Percentiles rank a stretch among this genome's conserved stretches.
These are phyloP conservation scores for Colletotrichum lini DNA, from an alignment of 2,329 filamentous ascomycete species.

Conservation along the genomic window DNA sequence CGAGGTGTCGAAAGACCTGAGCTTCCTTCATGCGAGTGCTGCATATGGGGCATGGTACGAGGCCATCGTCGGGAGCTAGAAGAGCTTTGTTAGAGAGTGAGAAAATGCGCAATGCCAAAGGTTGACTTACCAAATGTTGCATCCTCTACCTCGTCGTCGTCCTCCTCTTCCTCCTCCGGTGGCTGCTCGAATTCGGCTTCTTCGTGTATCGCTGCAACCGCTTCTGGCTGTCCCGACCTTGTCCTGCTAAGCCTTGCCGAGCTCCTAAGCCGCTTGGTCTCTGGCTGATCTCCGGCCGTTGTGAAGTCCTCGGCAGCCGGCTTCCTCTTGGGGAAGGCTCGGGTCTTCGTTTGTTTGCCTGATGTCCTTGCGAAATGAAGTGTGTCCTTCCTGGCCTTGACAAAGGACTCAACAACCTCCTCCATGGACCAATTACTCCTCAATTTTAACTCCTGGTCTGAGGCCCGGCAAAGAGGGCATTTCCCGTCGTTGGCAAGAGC, in stretches of 20 bases:
- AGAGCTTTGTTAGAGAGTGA: slow-evolving; percentile 37
- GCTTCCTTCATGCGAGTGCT: slow-evolving; percentile 82
- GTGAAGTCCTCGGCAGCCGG: slow-evolving; percentile 50
- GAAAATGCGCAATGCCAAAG: background rate
- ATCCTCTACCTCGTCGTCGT: slow-evolving; percentile 28
- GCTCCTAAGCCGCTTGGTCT: slow-evolving; percentile 66
- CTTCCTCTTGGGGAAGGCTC: slow-evolving; percentile 67
- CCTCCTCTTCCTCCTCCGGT: slow-evolving; percentile 31
- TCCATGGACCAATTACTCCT: slow-evolving; percentile 88
- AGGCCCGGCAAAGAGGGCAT: slow-evolving; percentile 86
- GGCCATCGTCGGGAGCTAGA: slow-evolving; percentile 72
- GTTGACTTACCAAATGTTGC: slow-evolving; percentile 24
- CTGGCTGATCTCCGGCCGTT: slow-evolving; percentile 44
- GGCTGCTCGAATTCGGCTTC: slow-evolving; percentile 22
- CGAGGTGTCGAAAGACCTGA: slow-evolving; percentile 85
- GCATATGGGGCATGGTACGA: slow-evolving; percentile 90
- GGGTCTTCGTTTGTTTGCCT: slow-evolving; percentile 47
- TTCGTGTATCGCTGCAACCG: slow-evolving; percentile 50
- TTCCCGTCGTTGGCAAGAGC: slow-evolving; percentile 86
- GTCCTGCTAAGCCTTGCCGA: slow-evolving; percentile 65
- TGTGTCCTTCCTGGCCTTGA: slow-evolving; percentile 72
- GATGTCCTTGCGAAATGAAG: slow-evolving; percentile 73
- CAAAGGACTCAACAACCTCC: slow-evolving; percentile 86
- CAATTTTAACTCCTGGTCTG: slow-evolving; percentile 87
- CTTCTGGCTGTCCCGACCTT: slow-evolving; percentile 55